phyloP scores from a whole-genome alignment of 495 filamentous ascomycete genomes.

The Penicillium bialowiezense region DNA sequence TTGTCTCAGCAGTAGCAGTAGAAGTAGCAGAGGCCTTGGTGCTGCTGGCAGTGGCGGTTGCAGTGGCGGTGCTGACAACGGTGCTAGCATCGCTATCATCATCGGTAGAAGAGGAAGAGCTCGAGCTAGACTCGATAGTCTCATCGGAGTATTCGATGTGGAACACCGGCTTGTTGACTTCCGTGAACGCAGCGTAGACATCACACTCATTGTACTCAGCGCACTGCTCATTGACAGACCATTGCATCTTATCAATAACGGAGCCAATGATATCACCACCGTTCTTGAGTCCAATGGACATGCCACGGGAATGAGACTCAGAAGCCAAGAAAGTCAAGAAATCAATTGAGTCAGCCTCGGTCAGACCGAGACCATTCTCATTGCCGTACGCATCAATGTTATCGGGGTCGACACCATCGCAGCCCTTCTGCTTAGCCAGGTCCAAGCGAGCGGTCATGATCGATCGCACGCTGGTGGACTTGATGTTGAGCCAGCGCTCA shows the following conservation, averaged over 20 bases:
- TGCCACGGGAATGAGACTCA: conserved; percentile 44
- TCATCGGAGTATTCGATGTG: conserved; percentile 67
- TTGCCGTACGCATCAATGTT: conserved; percentile 67
- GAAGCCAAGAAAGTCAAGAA: conserved; percentile 59
- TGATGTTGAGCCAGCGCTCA: conserved; percentile 65
- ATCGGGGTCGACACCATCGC: conserved; percentile 70
- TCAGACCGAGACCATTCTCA: conserved; percentile 56
- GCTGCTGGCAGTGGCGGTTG: not conserved
- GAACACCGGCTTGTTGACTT: conserved; percentile 65
- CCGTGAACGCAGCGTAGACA: conserved; percentile 54
- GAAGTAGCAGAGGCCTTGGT: not conserved
- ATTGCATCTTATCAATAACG: conserved; percentile 58
- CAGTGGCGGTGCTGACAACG: not conserved
- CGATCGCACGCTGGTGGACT: conserved; percentile 50
- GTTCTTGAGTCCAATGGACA: conserved; percentile 69
- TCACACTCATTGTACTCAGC: conserved; percentile 57
- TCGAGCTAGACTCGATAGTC: not conserved
- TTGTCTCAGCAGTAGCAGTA: too few relatives aligned
- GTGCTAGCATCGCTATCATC: not conserved
- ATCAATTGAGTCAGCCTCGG: conserved; percentile 50
- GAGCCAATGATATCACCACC: conserved; percentile 55
- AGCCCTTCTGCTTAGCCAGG: conserved; percentile 58
- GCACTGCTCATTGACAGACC: conserved; percentile 73
- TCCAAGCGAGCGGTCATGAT: conserved; percentile 60
- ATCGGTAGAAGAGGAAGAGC: not conserved